Evolutionary conservation across 805 yeast species (phyloP).

Genomic region (Starmerella etchellsii): DNA sequence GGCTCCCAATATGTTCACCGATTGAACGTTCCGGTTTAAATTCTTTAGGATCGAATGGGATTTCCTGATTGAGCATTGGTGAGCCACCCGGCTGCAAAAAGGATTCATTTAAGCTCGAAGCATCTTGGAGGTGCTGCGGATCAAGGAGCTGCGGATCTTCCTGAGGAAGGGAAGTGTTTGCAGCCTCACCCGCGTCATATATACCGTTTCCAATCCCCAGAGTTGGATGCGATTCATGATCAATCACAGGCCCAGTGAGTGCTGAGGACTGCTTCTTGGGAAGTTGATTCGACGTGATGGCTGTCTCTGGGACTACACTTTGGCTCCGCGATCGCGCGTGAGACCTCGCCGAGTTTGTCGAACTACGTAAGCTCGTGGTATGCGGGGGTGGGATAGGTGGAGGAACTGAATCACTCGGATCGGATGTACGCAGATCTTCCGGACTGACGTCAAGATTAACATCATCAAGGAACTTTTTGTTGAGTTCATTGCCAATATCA

Average conservation of each 20-base stretch:
- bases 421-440: conserved; percentile 9
- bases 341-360: conserved; percentile 1
- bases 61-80: conserved; percentile 18
- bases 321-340: conserved; percentile 5
- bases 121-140: too few species aligned
- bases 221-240: not conserved
- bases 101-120: too few species aligned
- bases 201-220: not conserved
- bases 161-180: too few species aligned
- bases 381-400: conserved; percentile 3
- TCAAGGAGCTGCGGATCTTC: too few species aligned
- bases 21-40: conserved; percentile 10
- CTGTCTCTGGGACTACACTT: conserved; percentile 4
- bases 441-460: conserved; percentile 14
- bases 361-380: conserved; percentile 1
- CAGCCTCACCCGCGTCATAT: too few species aligned
- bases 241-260: conserved; percentile 11
- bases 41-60: conserved; percentile 20
- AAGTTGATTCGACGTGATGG: too few species aligned
- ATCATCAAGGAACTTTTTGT: conserved; percentile 15
- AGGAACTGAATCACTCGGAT: not conserved
- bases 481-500: conserved; percentile 23
- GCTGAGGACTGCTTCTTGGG: conserved; percentile 8
- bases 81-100: conserved; percentile 1
- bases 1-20: conserved; percentile 16